phyloP scores from a whole-genome alignment of 2,329 filamentous ascomycete species.

The Pseudocercospora vitis region DNA sequence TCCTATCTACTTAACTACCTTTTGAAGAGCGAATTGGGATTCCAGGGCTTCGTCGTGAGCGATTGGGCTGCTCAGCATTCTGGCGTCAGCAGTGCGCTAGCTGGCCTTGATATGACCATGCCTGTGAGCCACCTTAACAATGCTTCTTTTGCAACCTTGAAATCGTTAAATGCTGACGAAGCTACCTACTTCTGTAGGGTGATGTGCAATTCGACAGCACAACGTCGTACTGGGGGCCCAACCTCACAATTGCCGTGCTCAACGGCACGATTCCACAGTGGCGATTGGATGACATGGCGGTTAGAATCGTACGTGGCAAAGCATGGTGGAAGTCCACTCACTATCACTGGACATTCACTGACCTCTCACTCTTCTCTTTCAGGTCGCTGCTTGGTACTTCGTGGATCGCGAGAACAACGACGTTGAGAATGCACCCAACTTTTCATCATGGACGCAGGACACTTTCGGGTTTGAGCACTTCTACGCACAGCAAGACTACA shows the following conservation, averaged over 20 bases:
- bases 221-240: constrained; percentile 58
- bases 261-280: constrained; percentile 88
- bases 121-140: constrained; percentile 80
- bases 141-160: constrained; percentile 47
- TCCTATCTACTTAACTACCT: constrained; percentile 72
- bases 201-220: constrained; percentile 74
- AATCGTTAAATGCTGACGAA: constrained; percentile 56
- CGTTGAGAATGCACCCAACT: constrained; percentile 64
- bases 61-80: constrained; percentile 72
- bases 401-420: constrained; percentile 57
- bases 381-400: constrained; percentile 59
- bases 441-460: constrained; percentile 81
- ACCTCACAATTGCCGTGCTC: constrained; percentile 81
- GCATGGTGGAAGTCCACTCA: background rate
- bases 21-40: constrained; percentile 76
- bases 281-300: constrained; percentile 85
- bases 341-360: background rate
- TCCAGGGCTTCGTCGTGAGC: constrained; percentile 72
- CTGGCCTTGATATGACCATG: constrained; percentile 73
- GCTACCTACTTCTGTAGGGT: constrained; percentile 67
- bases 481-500: constrained; percentile 60
- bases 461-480: constrained; percentile 70
- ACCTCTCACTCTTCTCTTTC: too few species aligned
- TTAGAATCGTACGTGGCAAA: constrained; percentile 63
- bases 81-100: constrained; percentile 64